Percentiles rank a stretch among this genome's conserved stretches.
phyloP scores from a whole-genome alignment of 2,329 filamentous ascomycete genomes.

The Pyricularia pennisetigena region DNA sequence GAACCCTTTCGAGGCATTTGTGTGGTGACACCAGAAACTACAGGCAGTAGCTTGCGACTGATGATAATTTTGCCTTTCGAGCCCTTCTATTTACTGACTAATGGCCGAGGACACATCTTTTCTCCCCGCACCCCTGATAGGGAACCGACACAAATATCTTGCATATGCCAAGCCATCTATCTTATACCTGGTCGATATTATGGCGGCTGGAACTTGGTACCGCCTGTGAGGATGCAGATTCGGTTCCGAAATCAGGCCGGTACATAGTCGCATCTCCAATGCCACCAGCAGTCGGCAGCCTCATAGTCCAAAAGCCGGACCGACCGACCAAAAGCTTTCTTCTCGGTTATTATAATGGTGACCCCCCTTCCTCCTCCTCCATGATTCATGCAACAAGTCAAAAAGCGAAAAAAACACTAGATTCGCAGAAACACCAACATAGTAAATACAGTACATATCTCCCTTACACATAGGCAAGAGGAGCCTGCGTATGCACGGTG shows the following conservation, averaged over 20 bases:
- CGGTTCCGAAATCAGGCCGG: neutral
- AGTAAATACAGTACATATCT: slow-evolving; percentile 4
- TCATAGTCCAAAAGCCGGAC: neutral
- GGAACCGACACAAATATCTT: neutral
- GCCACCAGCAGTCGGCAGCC: neutral
- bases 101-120: neutral
- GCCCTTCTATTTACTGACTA: neutral
- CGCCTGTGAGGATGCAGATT: neutral
- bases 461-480: neutral
- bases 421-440: slow-evolving; percentile 1
- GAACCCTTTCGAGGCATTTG: neutral
- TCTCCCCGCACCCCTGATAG: neutral
- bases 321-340: neutral
- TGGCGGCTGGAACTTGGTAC: neutral
- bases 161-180: neutral
- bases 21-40: no score
- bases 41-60: no score
- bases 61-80: neutral
- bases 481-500: slow-evolving; percentile 3
- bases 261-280: neutral
- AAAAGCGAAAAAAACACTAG: slow-evolving; percentile 3
- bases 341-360: neutral
- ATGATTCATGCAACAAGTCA: neutral
- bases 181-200: neutral
- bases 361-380: no score